Evolutionary conservation across 2,329 filamentous ascomycete genomes (phyloP).

Genomic region (Xylariaceae sp.): DNA sequence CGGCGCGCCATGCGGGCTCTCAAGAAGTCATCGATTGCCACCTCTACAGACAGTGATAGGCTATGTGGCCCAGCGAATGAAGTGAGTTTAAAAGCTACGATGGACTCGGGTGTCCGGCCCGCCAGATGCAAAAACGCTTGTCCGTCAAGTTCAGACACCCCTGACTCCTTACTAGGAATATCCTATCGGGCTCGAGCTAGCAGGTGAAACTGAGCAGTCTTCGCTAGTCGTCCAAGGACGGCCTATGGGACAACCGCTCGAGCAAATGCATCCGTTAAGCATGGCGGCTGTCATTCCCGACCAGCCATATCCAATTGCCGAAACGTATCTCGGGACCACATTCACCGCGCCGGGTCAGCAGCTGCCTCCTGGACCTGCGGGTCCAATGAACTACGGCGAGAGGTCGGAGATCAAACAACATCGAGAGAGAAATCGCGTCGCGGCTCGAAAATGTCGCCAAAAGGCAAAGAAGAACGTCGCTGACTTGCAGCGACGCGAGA

Average conservation of each 20-base stretch:
- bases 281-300: not conserved
- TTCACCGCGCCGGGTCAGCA: not conserved
- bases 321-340: not conserved
- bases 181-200: not conserved
- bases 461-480: constrained; percentile 24
- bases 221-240: not conserved
- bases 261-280: not conserved
- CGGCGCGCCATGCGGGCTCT: not conserved
- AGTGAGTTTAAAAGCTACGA: constrained; percentile 4
- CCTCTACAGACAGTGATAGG: not conserved
- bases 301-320: not conserved
- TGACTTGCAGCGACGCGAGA: constrained; percentile 23
- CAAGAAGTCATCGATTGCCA: not conserved
- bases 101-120: not conserved
- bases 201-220: not conserved
- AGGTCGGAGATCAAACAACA: constrained; percentile 14
- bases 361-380: not conserved
- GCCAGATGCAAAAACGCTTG: not conserved
- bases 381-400: not conserved
- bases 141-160: not conserved
- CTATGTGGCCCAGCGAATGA: not conserved
- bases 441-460: constrained; percentile 28
- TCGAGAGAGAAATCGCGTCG: constrained; percentile 27
- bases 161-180: constrained; percentile 5
- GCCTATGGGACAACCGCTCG: not conserved